phyloP scores from a whole-genome alignment of 805 yeast species.

The Teunomyces tritomae region DNA sequence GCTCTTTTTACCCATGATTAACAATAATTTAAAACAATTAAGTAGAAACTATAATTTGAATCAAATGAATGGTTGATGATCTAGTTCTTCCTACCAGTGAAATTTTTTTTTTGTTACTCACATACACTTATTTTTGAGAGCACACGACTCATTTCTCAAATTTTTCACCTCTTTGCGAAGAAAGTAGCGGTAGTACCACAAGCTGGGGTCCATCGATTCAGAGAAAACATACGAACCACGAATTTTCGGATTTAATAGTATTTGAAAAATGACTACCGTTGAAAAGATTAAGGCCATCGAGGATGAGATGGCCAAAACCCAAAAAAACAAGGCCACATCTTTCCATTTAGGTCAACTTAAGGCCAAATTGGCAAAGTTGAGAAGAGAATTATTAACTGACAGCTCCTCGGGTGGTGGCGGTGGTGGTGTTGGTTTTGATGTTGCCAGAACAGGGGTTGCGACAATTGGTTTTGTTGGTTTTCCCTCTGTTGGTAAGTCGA shows the following conservation, averaged over 20 bases:
- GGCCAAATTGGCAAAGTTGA: constrained; percentile 92
- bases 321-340: constrained; percentile 95
- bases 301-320: constrained; percentile 97
- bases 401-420: constrained; percentile 78
- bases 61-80: background rate
- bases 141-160: constrained; percentile 16
- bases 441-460: constrained; percentile 98
- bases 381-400: constrained; percentile 79
- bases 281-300: constrained; percentile 81
- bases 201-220: background rate
- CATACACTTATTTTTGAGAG: constrained; percentile 6
- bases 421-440: constrained; percentile 93
- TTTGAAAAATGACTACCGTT: constrained; percentile 41
- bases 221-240: too few species aligned
- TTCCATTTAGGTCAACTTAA: constrained; percentile 96
- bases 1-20: constrained; percentile 57
- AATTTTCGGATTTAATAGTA: background rate
- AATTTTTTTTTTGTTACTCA: constrained; percentile 14
- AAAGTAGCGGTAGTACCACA: background rate
- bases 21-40: background rate
- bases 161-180: constrained; percentile 3
- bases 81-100: constrained; percentile 5
- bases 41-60: constrained; percentile 1
- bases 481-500: constrained; percentile 92
- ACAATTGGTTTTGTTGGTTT: constrained; percentile 97